A percentile compares a stretch with the other conserved stretches of the same genome.
These are phyloP conservation scores for Ehretia macrophylla DNA, from an alignment of 257 asterid species.

Conservation along the genomic window DNA sequence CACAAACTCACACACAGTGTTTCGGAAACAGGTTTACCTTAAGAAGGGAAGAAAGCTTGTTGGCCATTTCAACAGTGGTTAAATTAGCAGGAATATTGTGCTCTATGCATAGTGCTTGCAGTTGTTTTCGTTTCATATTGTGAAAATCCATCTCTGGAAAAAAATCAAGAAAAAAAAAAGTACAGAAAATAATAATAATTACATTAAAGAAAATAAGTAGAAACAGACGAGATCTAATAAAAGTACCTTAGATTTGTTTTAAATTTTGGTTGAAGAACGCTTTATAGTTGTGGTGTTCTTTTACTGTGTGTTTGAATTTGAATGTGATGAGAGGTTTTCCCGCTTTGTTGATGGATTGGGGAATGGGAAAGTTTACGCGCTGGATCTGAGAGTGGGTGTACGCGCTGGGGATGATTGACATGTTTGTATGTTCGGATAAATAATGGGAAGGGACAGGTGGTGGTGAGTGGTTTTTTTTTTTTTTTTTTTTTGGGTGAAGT, in stretches of 20 bases:
- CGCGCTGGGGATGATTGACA: no score
- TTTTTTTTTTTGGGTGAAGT: no score
- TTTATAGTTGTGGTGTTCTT: neutral
- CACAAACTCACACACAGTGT: neutral
- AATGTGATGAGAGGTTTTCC: neutral
- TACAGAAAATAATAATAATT: no score
- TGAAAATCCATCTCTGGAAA: slow-evolving; percentile 46
- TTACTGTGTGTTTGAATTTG: no score
- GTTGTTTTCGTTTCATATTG: slow-evolving; percentile 52
- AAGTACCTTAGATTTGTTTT: neutral
- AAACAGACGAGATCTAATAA: neutral
- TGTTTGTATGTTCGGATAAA: no score
- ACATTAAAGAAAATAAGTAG: neutral
- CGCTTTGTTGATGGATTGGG: neutral
- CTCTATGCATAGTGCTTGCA: slow-evolving; percentile 61
- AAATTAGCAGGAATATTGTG: slow-evolving; percentile 61
- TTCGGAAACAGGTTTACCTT: slow-evolving; percentile 28
- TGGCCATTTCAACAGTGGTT: slow-evolving; percentile 54
- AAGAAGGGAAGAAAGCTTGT: slow-evolving; percentile 35
- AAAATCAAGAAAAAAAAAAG: neutral
- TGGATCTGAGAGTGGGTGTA: no score
- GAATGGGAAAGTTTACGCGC: no score
- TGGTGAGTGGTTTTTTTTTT: no score
- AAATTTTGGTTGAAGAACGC: neutral
- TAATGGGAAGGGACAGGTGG: neutral